Conservation (phyloP, 805 yeast species). For the Metschnikowia cerradonensis region DNA sequence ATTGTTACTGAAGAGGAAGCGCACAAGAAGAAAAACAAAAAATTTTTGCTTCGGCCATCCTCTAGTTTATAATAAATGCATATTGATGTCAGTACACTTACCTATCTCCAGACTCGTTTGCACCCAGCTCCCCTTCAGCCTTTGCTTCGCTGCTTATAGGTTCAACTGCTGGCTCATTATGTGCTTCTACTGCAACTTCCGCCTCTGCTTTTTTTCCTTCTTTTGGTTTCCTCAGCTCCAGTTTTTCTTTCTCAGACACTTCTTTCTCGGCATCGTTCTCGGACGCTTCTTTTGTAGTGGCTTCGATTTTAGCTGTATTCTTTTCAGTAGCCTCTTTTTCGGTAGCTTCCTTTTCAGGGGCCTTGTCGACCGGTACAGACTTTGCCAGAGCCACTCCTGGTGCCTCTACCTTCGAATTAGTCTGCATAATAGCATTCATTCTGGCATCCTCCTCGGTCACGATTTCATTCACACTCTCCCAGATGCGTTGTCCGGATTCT, state of each 20-base stretch:
- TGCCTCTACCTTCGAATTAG: slow-evolving; percentile 4
- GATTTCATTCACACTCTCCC: slow-evolving; percentile 55
- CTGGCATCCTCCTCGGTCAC: slow-evolving; percentile 46
- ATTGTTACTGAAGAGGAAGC: slow-evolving; percentile 73
- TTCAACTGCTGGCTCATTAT: background rate
- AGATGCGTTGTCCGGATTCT: slow-evolving; percentile 56
- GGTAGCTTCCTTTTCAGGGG: background rate
- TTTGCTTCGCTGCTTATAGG: background rate
- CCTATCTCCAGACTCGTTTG: background rate
- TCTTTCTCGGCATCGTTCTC: background rate
- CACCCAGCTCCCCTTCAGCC: background rate
- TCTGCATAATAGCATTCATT: slow-evolving; percentile 43
- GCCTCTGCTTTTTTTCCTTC: background rate
- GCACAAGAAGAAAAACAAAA: slow-evolving; percentile 8
- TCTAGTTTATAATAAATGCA: background rate
- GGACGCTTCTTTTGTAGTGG: background rate
- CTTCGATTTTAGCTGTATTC: background rate
- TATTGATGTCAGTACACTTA: background rate
- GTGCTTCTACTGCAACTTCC: background rate
- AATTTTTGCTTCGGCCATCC: slow-evolving; percentile 6
- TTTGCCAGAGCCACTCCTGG: background rate
- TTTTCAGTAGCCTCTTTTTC: background rate
- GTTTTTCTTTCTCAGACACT: background rate
- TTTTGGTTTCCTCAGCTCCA: background rate
- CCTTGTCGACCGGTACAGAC: background rate